Evolutionary conservation across 179 eudicot species (phyloP).

Genomic region (Beta corolliflora): DNA sequence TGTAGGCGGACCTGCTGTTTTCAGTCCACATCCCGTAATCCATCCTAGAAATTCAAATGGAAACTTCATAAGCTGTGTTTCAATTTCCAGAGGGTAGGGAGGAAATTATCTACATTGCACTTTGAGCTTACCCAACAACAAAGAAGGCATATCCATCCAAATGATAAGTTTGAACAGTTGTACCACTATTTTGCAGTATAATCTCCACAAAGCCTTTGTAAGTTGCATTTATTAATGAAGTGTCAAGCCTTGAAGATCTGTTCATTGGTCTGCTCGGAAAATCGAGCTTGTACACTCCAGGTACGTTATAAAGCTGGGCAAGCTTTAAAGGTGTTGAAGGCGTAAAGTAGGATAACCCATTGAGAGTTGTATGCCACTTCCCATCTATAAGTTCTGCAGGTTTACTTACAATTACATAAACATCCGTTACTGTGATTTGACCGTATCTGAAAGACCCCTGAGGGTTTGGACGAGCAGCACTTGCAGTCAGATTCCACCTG

Average conservation of each 20-base stretch:
- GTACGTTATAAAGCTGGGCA: conserved; percentile 78
- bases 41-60: conserved; percentile 55
- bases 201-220: conserved; percentile 91
- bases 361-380: conserved; percentile 77
- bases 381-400: conserved; percentile 81
- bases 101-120: not conserved
- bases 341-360: conserved; percentile 78
- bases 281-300: conserved; percentile 89
- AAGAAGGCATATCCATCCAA: conserved; percentile 93
- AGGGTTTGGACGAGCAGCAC: conserved; percentile 99
- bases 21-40: conserved; percentile 92
- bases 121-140: conserved; percentile 81
- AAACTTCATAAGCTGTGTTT: conserved; percentile 21
- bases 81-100: not conserved
- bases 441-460: conserved; percentile 98
- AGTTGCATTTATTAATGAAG: conserved; percentile 82
- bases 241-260: conserved; percentile 75
- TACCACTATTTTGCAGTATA: conserved; percentile 79
- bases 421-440: conserved; percentile 85
- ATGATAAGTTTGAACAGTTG: conserved; percentile 79
- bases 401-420: conserved; percentile 70
- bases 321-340: conserved; percentile 89
- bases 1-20: conserved; percentile 76
- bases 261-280: conserved; percentile 86
- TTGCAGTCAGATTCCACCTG: conserved; percentile 92